These are phyloP conservation scores for Penicillium sp. DNA, from an alignment of 2,329 filamentous ascomycete genomes.

Conservation along the genomic window DNA sequence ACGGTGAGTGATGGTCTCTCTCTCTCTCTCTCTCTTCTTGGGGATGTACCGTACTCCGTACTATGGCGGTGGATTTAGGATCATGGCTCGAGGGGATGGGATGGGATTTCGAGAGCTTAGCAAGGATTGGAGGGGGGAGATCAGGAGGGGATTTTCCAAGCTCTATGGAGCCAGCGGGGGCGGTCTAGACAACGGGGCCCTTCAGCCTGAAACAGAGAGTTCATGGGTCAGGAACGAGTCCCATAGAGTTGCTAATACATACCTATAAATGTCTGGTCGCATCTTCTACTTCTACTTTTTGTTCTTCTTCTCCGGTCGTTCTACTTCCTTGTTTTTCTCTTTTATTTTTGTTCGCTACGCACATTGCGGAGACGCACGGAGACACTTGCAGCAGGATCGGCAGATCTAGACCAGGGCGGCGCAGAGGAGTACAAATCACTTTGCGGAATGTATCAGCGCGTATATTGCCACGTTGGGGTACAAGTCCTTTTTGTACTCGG, in stretches of 20 bases:
- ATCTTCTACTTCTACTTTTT: not conserved
- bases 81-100: slow-evolving; percentile 6
- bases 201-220: slow-evolving; percentile 19
- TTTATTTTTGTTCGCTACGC: not conserved
- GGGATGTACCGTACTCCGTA: too few species aligned
- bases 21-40: not conserved
- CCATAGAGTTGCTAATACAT: not conserved
- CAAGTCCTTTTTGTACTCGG: not conserved
- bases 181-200: slow-evolving; percentile 30
- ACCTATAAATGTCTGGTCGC: not conserved
- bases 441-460: not conserved
- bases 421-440: not conserved
- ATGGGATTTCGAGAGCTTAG: not conserved
- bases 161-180: slow-evolving; percentile 25
- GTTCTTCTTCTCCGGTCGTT: not conserved
- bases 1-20: slow-evolving; percentile 12
- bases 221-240: slow-evolving; percentile 7
- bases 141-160: slow-evolving; percentile 25
- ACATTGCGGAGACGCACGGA: slow-evolving; percentile 4
- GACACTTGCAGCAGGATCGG: slow-evolving; percentile 16
- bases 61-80: slow-evolving; percentile 1
- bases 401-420: slow-evolving; percentile 20
- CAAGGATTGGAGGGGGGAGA: slow-evolving; percentile 12
- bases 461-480: not conserved
- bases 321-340: not conserved